Percentiles rank a stretch among this genome's conserved stretches.
These are phyloP conservation scores for Alopecurus myosuroides DNA, from an alignment of 176 grass and related monocot species.

Conservation along the genomic window DNA sequence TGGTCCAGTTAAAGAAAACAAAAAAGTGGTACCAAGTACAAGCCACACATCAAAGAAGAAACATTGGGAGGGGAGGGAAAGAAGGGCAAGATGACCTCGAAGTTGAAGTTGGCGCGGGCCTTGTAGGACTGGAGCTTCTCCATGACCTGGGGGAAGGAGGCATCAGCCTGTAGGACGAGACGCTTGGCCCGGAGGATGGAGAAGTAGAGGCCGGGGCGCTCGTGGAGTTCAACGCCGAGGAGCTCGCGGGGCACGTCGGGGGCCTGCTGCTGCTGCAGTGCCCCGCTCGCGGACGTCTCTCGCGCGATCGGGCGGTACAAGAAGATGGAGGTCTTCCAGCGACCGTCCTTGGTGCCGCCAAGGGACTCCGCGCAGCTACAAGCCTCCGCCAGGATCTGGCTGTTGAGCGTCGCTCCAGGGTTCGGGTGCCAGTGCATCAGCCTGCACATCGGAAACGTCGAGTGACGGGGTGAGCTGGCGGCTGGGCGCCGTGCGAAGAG, in stretches of 20 bases:
- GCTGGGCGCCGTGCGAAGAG: background rate
- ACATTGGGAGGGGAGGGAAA: background rate
- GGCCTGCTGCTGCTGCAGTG: background rate
- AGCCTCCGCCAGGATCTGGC: constrained; percentile 68
- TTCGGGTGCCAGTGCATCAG: constrained; percentile 95
- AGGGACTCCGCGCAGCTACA: constrained; percentile 70
- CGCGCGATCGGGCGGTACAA: constrained; percentile 69
- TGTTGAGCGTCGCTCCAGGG: constrained; percentile 60
- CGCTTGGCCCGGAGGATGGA: constrained; percentile 59
- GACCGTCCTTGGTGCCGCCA: constrained; percentile 54
- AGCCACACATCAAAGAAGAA: background rate
- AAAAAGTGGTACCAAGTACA: too few species aligned
- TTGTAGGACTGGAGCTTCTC: constrained; percentile 97
- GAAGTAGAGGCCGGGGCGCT: constrained; percentile 66
- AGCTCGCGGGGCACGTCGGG: constrained; percentile 70
- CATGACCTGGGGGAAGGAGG: constrained; percentile 68
- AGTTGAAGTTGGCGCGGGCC: constrained; percentile 61
- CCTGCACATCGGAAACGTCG: constrained; percentile 31
- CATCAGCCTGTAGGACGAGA: constrained; percentile 63
- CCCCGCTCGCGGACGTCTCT: constrained; percentile 13
- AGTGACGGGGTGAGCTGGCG: background rate
- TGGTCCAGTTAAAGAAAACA: too few species aligned
- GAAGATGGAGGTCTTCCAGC: constrained; percentile 71
- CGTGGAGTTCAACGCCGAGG: constrained; percentile 72
- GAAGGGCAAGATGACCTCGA: constrained; percentile 53